Percentiles rank a stretch among this genome's conserved stretches.
phyloP scores from a whole-genome alignment of 352 stramenopile species.

The Thraustotheca clavata region DNA sequence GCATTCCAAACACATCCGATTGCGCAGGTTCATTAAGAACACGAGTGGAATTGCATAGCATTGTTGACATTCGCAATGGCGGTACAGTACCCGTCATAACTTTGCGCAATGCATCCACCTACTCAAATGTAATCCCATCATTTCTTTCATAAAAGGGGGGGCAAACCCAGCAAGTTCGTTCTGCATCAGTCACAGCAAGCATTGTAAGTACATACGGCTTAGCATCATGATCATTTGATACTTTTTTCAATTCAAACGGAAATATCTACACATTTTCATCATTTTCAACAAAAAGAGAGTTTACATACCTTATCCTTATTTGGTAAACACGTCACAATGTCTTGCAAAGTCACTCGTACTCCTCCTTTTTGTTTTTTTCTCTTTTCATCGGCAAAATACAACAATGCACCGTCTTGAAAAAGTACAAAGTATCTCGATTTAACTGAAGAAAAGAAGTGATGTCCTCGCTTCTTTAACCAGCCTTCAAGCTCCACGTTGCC shows the following conservation, averaged over 20 bases:
- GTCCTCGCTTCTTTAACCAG: slow-evolving; percentile 19
- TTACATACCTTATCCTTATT: slow-evolving; percentile 14
- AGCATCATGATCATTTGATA: neutral
- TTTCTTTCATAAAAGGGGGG: neutral
- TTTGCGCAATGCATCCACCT: slow-evolving; percentile 15
- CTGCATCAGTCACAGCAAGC: neutral
- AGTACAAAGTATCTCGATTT: slow-evolving; percentile 20
- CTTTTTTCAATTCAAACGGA: slow-evolving; percentile 14
- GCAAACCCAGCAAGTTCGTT: slow-evolving; percentile 10
- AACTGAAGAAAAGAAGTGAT: slow-evolving; percentile 18
- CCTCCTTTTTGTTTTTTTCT: slow-evolving; percentile 18
- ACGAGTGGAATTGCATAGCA: neutral
- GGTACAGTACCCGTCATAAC: neutral
- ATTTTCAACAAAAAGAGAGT: neutral
- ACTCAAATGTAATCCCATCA: neutral
- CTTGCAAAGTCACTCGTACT: neutral
- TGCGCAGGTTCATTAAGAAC: neutral
- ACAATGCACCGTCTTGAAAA: neutral
- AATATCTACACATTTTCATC: slow-evolving; percentile 4
- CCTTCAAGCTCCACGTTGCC: slow-evolving; percentile 6
- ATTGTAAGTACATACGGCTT: slow-evolving; percentile 15
- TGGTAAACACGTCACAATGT: neutral
- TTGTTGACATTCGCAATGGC: neutral
- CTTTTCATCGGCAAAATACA: slow-evolving; percentile 15
- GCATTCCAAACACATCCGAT: neutral